Conservation (phyloP, 2,329 filamentous ascomycete species). For the Dothideomycetes sp. region DNA sequence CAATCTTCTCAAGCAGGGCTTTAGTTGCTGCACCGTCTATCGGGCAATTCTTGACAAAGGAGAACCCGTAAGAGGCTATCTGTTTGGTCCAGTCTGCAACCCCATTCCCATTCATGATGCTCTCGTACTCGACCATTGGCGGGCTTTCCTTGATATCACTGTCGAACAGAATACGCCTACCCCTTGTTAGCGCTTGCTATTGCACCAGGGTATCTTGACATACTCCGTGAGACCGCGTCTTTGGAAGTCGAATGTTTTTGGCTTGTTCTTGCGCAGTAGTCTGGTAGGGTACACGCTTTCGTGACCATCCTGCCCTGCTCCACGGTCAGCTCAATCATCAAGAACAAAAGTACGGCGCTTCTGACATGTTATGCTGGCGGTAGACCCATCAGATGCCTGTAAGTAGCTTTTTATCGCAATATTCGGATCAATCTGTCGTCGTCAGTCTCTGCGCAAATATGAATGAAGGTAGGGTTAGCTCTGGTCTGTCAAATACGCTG, state of each 20-base stretch:
- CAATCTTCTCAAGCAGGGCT: constrained; percentile 65
- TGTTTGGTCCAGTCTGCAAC: constrained; percentile 8
- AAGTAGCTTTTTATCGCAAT: not conserved
- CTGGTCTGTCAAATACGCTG: too few species aligned
- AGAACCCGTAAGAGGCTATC: constrained; percentile 60
- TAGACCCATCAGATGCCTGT: not conserved
- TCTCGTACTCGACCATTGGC: constrained; percentile 5
- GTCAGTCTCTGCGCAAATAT: too few species aligned
- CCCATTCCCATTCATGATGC: constrained; percentile 5
- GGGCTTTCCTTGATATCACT: constrained; percentile 1
- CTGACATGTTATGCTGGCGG: not conserved
- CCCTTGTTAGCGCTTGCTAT: constrained; percentile 1
- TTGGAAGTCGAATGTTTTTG: constrained; percentile 4
- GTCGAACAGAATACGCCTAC: constrained; percentile 5
- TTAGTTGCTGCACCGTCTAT: constrained; percentile 60
- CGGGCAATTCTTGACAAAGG: constrained; percentile 62
- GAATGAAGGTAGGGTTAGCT: too few species aligned
- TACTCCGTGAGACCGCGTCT: constrained; percentile 9
- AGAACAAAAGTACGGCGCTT: not conserved
- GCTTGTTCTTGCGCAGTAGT: constrained; percentile 8
- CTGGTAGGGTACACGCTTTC: constrained; percentile 9
- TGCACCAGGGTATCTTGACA: not conserved
- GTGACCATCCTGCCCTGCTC: constrained; percentile 9
- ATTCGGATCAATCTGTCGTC: constrained; percentile 5
- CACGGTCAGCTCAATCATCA: not conserved